These are phyloP conservation scores for Lodderomyces parapsilosis DNA, from an alignment of 1,139 yeast genomes.

Conservation along the genomic window DNA sequence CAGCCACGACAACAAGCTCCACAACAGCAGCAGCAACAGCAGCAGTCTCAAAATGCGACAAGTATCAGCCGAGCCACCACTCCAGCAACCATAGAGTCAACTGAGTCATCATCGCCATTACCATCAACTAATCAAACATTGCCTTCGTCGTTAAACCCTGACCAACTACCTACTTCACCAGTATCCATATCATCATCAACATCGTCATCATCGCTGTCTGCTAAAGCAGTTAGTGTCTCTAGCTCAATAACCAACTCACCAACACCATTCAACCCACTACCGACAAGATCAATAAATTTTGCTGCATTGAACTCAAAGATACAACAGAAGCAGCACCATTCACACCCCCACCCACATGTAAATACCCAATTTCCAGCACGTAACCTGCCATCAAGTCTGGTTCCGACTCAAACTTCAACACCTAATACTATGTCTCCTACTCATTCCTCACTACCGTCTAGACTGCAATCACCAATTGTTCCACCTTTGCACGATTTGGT, in stretches of 20 bases:
- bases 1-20: too few species aligned
- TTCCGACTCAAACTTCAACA: neutral
- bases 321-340: slow-evolving; percentile 1
- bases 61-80: neutral
- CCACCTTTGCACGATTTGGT: slow-evolving; percentile 27
- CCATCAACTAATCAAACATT: neutral
- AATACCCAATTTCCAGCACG: neutral
- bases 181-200: neutral
- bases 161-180: slow-evolving; percentile 1
- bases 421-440: neutral
- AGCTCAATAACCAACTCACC: slow-evolving; percentile 1
- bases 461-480: slow-evolving; percentile 3
- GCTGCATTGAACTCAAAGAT: slow-evolving; percentile 6
- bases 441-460: neutral
- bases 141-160: neutral
- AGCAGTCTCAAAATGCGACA: neutral
- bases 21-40: too few species aligned
- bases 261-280: slow-evolving; percentile 8
- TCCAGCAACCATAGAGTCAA: neutral
- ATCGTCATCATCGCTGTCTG: slow-evolving; percentile 1
- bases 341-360: neutral
- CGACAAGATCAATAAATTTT: slow-evolving; percentile 8
- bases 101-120: neutral
- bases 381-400: neutral
- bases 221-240: neutral